Base-by-base conservation (phyloP, 2,329 filamentous ascomycete species). In the Aspergillus ruber region DNA sequence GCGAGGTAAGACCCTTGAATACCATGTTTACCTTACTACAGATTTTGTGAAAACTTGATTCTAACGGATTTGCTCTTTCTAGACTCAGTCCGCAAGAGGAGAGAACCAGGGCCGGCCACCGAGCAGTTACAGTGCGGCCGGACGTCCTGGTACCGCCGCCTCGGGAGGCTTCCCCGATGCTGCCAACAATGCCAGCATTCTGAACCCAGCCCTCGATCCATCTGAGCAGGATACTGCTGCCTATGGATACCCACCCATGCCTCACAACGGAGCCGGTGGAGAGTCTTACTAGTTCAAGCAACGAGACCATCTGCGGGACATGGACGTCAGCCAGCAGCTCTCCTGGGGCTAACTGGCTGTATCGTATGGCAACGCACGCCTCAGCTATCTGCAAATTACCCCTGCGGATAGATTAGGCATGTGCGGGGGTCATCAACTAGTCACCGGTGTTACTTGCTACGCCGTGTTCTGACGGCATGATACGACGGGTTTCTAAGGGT, bases 71-170 rank as follows among this genome's bases (percentile, higher is more conserved):
- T 8, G 17, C 32, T 25, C 8, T 66, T 67, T 71, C 75, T 73
- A 91, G 84, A 89, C 86, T 56, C 85, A 93, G 73, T 86, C 88
- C 58, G 85, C 86, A 70, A 78, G 85, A 58, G 83, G 83, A 47
- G 77, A 80, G 52, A 81, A 80, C 65, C 80, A 82, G 68, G 77
- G 75, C 67, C 78, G 80, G 63, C 76, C 76, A 51, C 61, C 72
- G 47, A 74, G 73, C 64, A 74, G 72, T 20, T 75, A 73, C 54
- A 56, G 58, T 44, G 60, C 53, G 18, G 56, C 61, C 50, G 57
- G 58, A 49, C 65, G 64, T 44, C 59, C 61, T 50, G 50, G 62
- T 49, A 39, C 36, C 18, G 57, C 64, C 49, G 52, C 65, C 44
- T 54, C 63, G 25, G 56, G 63, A 38, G 64, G 56, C 21, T 68